Base-by-base conservation (phyloP, 208 protist species). In the Leishmania tarentolae region DNA sequence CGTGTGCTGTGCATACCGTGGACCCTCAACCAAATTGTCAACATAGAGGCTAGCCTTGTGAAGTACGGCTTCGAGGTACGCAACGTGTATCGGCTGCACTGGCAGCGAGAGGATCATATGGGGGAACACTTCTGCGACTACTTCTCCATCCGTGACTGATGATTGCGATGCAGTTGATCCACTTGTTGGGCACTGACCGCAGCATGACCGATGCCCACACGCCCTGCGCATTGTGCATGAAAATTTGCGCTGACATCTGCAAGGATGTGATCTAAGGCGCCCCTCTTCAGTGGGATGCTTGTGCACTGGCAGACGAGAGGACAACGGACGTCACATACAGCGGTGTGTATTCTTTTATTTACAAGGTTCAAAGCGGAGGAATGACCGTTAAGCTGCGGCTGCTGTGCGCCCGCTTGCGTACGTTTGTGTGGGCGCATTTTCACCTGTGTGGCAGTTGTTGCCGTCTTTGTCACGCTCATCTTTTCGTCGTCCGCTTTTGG, bases 11-110 rank as follows among this genome's bases (percentile, higher is more conserved):
- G 89, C 46, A 28, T 98, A 9, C 95, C 95, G 17, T 98, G 95
- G 93, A 98, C 95, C 46, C 85, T 96, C 56, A 82, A 96, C 46
- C 95, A 98, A 52, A 90, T 96, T 21, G 90, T 95, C n/a, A 98
- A 96, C 76, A 73, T 98, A 4, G 91, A 98, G 91, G 93, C 93
- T 17, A 97, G 93, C 70, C 82, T 98, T 0, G 65, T 98, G 15
- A 95, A 95, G 86, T 92, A 92, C 71, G 95, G 95, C 31, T 98
- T 95, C 73, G 80, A 86, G 75, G 86, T 95, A 42, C 76, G 83
- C 28, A 85, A 89, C 3, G 87, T 92, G 40, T 96, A 94, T 81
- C 82, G 86, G n/a, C 31, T 98, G 69, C 90, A 90, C 42, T 98
- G 95, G 93, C 87, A 94, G 35, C 88, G 83, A 28, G 88, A 91